phyloP scores from a whole-genome alignment of 768 basidiomycete genomes.

The Amylocystis lapponica region DNA sequence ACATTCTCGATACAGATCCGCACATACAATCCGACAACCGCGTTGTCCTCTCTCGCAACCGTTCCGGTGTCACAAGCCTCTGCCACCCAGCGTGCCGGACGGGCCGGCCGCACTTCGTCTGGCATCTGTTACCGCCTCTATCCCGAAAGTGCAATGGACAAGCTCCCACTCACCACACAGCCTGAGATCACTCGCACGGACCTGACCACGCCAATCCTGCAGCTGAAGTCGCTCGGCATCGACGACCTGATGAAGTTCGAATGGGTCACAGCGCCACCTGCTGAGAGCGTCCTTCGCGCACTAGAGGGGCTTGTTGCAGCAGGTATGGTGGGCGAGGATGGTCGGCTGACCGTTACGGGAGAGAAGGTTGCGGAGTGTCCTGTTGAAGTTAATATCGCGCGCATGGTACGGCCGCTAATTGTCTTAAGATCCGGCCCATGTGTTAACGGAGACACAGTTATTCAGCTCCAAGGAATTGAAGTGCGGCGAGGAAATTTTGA shows the following conservation, averaged over 20 bases:
- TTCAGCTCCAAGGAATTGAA: slow-evolving; percentile 79
- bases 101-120: slow-evolving; percentile 89
- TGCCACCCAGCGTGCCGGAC: slow-evolving; percentile 87
- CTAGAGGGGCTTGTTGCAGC: slow-evolving; percentile 76
- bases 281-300: slow-evolving; percentile 78
- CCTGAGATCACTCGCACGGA: slow-evolving; percentile 92
- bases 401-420: slow-evolving; percentile 69
- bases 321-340: slow-evolving; percentile 81
- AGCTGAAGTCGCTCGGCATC: slow-evolving; percentile 91
- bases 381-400: slow-evolving; percentile 87
- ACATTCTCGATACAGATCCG: slow-evolving; percentile 53
- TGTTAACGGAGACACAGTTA: slow-evolving; percentile 42
- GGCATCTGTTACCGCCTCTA: slow-evolving; percentile 94
- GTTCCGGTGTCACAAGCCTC: slow-evolving; percentile 86
- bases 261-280: slow-evolving; percentile 87
- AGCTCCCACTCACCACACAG: slow-evolving; percentile 64
- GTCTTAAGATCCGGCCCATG: neutral
- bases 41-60: slow-evolving; percentile 77
- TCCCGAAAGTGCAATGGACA: slow-evolving; percentile 51
- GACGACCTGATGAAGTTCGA: slow-evolving; percentile 96
- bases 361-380: slow-evolving; percentile 91
- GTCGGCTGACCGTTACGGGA: slow-evolving; percentile 71
- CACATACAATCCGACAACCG: slow-evolving; percentile 81
- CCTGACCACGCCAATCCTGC: slow-evolving; percentile 85
- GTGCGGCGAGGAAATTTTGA: slow-evolving; percentile 94